Base-by-base conservation (phyloP, 352 stramenopile genomes). In the Phytopythium ostracodes region DNA sequence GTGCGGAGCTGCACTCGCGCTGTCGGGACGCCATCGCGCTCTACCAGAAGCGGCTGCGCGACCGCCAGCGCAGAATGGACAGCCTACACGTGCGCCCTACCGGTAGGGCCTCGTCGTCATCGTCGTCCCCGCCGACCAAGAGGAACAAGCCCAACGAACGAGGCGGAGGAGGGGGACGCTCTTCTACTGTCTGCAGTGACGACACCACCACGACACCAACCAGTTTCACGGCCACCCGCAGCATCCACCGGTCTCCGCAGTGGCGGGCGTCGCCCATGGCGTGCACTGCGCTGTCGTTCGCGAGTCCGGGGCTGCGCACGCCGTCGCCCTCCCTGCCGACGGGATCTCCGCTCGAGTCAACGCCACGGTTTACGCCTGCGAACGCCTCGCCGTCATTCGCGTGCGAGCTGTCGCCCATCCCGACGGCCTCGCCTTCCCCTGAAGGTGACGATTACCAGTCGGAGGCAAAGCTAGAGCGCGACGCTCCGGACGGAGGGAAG, bases 351-450 rank as follows among this genome's bases (percentile, higher is more conserved):
- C 4, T 7, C 3, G 4, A 33, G 29, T 33, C 29, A n/a, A 29
- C 46, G 2, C 24, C 24, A 14, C 22, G 8, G 18, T n/a, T 29
- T 9, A 36, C 22, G 31, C 35, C 33, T 20, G 17, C n/a, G 27
- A 43, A 0, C 33, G 43, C 14, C 47, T n/a, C 22, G 20, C 58
- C 42, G 51, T 51, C 44, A 59, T 72, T 63, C 53, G 58, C 61
- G 15, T 84, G 79, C 40, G 76, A 77, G 6, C 56, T 79, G 11
- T 88, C 80, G 54, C 80, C 80, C 57, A 84, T 89, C 63, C 58
- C 70, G 44, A 14, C 36, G 8, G 36, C 18, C 10, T 9, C 25
- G 14, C 10, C 18, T 1, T 36, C 20, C 27, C 31, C 29, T 17
- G 24, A 8, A 18, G 24, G 31, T 29, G 22, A 46, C 24, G n/a